phyloP scores from a whole-genome alignment of 2,329 filamentous ascomycete genomes.

The Aspergillus sp. region DNA sequence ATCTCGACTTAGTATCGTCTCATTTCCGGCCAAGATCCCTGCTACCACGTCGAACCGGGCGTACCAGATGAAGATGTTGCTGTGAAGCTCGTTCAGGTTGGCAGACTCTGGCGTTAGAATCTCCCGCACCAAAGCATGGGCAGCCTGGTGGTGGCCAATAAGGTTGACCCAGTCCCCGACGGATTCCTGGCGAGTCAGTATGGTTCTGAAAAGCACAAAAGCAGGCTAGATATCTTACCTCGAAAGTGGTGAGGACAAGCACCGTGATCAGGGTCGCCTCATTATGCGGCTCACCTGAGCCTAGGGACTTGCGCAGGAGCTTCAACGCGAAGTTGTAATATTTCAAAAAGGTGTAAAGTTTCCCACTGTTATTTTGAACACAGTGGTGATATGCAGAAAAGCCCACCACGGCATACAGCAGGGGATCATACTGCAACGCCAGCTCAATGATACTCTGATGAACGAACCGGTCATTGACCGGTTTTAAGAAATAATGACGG shows the following conservation, averaged over 20 bases:
- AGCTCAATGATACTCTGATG: conserved; percentile 68
- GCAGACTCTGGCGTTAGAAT: conserved; percentile 77
- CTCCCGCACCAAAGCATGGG: conserved; percentile 74
- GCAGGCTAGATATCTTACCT: conserved; percentile 59
- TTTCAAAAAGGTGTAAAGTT: conserved; percentile 77
- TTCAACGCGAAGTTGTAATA: conserved; percentile 91
- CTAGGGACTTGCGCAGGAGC: conserved; percentile 70
- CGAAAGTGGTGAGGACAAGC: conserved; percentile 87
- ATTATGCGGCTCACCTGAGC: conserved; percentile 68
- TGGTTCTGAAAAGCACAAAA: neutral
- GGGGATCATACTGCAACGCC: conserved; percentile 74
- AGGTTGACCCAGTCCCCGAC: conserved; percentile 95
- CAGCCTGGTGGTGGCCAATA: conserved; percentile 88
- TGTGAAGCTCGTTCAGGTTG: conserved; percentile 68
- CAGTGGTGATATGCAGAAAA: conserved; percentile 88
- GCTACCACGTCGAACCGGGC: conserved; percentile 83
- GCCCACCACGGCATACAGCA: conserved; percentile 82
- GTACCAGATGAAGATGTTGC: conserved; percentile 85
- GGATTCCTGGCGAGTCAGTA: conserved; percentile 66
- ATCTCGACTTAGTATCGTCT: conserved; percentile 70
- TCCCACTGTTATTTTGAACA: conserved; percentile 68
- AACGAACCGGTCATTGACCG: conserved; percentile 73
- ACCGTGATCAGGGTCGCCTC: conserved; percentile 81
- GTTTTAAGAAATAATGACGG: conserved; percentile 79
- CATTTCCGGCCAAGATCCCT: conserved; percentile 77